phyloP scores from a whole-genome alignment of 768 basidiomycete genomes.

The Asterophora lycoperdoides region DNA sequence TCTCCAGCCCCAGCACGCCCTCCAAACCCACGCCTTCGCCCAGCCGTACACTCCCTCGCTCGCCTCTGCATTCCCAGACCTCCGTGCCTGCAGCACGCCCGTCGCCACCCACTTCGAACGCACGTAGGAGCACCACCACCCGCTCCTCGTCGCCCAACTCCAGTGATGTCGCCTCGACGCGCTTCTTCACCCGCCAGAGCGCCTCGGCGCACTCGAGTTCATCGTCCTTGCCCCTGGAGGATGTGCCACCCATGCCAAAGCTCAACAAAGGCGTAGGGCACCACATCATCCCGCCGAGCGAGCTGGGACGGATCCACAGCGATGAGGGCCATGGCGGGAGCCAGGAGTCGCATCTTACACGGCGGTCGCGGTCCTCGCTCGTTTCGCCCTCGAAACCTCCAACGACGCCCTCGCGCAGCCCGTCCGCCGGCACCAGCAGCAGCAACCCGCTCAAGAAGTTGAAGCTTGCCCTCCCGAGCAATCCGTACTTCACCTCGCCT shows the following conservation, averaged over 20 bases:
- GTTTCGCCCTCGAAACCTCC: background rate
- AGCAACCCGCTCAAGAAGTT: slow-evolving; percentile 3
- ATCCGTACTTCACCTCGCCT: background rate
- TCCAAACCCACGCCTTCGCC: background rate
- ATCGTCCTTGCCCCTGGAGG: slow-evolving; percentile 39
- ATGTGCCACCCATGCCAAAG: slow-evolving; percentile 38
- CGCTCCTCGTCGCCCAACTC: slow-evolving; percentile 60
- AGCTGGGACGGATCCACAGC: slow-evolving; percentile 41
- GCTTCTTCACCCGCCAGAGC: slow-evolving; percentile 42
- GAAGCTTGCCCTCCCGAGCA: slow-evolving; percentile 2
- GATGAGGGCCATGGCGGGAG: slow-evolving; percentile 12
- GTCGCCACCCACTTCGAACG: slow-evolving; percentile 1
- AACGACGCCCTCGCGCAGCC: background rate
- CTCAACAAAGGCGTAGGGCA: slow-evolving; percentile 24
- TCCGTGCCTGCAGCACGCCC: too few relatives aligned
- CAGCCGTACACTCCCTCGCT: background rate
- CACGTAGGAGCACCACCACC: slow-evolving; percentile 46
- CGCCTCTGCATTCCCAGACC: background rate
- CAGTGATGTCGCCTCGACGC: slow-evolving; percentile 51
- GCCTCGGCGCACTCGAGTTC: slow-evolving; percentile 48
- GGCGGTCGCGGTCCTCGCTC: background rate
- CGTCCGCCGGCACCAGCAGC: background rate
- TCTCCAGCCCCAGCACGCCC: background rate
- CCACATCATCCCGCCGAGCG: slow-evolving; percentile 54
- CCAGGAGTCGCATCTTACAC: background rate